Conservation (phyloP, 306 rosid species). For the Sphenostylis stenocarpa region DNA sequence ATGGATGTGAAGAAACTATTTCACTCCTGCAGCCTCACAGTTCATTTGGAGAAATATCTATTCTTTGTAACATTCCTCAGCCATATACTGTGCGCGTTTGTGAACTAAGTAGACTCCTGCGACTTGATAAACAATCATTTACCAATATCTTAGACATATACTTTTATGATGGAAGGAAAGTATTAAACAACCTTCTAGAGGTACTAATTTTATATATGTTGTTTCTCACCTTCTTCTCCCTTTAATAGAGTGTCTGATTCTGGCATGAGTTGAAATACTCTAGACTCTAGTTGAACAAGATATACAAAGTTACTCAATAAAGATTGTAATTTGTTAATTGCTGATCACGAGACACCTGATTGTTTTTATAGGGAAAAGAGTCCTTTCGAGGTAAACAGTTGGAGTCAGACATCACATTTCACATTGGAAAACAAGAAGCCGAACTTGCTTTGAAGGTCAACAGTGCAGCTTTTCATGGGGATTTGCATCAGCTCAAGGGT, state of each 20-base stretch:
- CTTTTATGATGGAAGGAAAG: slow-evolving; percentile 86
- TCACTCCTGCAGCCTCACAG: slow-evolving; percentile 54
- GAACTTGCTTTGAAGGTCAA: slow-evolving; percentile 94
- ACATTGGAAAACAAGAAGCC: slow-evolving; percentile 91
- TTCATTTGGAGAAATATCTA: slow-evolving; percentile 86
- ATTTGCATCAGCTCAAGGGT: slow-evolving; percentile 74
- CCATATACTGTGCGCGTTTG: slow-evolving; percentile 88
- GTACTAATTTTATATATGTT: slow-evolving; percentile 40
- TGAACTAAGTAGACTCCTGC: slow-evolving; percentile 82
- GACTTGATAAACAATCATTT: slow-evolving; percentile 91
- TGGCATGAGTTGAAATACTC: not conserved
- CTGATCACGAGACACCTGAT: not conserved
- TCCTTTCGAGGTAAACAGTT: slow-evolving; percentile 69
- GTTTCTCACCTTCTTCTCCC: not conserved
- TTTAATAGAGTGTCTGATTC: not conserved
- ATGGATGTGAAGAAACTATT: slow-evolving; percentile 76
- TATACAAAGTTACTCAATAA: slow-evolving; percentile 5
- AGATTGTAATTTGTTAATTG: not conserved
- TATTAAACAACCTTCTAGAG: slow-evolving; percentile 91
- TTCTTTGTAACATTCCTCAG: slow-evolving; percentile 95
- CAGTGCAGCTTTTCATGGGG: slow-evolving; percentile 77
- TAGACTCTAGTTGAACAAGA: slow-evolving; percentile 17
- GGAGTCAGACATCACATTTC: slow-evolving; percentile 87
- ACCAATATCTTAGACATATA: slow-evolving; percentile 83
- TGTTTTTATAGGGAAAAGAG: slow-evolving; percentile 63